Conservation (phyloP, 257 asterid species). For the Ocimum tenuiflorum region DNA sequence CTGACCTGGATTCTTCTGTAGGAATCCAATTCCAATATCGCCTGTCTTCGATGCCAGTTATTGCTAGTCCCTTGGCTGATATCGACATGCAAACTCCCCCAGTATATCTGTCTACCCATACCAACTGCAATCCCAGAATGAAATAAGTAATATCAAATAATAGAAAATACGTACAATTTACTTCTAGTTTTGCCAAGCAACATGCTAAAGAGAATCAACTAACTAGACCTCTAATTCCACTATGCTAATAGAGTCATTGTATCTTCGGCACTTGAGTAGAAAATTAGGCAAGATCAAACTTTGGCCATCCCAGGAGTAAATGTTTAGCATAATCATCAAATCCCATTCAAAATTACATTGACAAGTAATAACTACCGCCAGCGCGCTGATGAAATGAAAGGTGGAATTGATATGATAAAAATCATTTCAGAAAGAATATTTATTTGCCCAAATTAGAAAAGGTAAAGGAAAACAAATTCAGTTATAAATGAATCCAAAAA, state of each 20-base stretch:
- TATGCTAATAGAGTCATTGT: neutral
- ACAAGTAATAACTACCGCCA: neutral
- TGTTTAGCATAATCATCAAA: constrained; percentile 2
- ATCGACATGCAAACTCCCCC: constrained; percentile 85
- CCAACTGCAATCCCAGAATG: constrained; percentile 43
- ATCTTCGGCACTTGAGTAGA: neutral
- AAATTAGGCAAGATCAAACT: neutral
- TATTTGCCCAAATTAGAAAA: neutral
- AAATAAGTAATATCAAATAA: neutral
- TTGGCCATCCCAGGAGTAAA: neutral
- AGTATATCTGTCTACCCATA: constrained; percentile 76
- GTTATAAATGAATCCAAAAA: constrained; percentile 11
- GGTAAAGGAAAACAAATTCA: neutral
- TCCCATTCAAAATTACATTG: neutral
- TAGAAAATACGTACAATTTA: neutral
- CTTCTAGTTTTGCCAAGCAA: constrained; percentile 5
- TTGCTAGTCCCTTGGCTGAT: constrained; percentile 75
- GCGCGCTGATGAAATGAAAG: neutral
- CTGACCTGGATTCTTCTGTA: constrained; percentile 88
- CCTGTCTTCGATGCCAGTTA: constrained; percentile 89
- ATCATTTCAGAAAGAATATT: neutral
- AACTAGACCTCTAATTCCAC: neutral
- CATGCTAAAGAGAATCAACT: neutral
- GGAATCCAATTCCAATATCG: constrained; percentile 95
- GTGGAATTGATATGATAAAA: neutral